Evolutionary conservation across 768 basidiomycete species (phyloP).

Genomic region (Boletus coccyginus): DNA sequence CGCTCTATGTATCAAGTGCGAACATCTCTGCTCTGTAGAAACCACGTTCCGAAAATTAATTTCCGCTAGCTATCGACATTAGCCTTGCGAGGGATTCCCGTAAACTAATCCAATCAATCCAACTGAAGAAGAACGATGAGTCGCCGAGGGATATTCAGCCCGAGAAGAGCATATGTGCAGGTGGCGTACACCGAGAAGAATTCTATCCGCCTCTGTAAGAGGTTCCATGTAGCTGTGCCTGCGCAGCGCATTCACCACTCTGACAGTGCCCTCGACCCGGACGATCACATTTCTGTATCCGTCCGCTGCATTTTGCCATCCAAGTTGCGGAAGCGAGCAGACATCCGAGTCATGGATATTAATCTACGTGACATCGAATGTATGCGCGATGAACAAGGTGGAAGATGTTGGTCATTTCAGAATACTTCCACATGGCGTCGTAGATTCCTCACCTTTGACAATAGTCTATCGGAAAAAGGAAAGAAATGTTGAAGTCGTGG

Average conservation of each 20-base stretch:
- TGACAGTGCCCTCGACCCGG: constrained; percentile 1
- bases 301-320: not conserved
- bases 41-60: not conserved
- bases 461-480: constrained; percentile 9
- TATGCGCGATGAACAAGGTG: not conserved
- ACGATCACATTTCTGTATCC: not conserved
- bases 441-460: not conserved
- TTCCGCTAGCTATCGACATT: not conserved
- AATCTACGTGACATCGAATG: not conserved
- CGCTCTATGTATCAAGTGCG: constrained; percentile 5
- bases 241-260: not conserved
- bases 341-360: not conserved
- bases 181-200: not conserved
- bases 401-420: constrained; percentile 5
- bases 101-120: constrained; percentile 6
- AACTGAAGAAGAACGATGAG: not conserved
- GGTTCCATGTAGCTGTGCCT: not conserved
- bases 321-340: not conserved
- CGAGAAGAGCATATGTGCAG: not conserved
- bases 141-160: not conserved
- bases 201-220: constrained; percentile 9
- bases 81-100: constrained; percentile 5
- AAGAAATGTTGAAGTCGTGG: constrained; percentile 10
- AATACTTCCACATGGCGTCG: not conserved
- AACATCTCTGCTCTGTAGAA: not conserved